Evolutionary conservation across 2,329 filamentous ascomycete genomes (phyloP).

Genomic region (Annulohypoxylon truncatum): DNA sequence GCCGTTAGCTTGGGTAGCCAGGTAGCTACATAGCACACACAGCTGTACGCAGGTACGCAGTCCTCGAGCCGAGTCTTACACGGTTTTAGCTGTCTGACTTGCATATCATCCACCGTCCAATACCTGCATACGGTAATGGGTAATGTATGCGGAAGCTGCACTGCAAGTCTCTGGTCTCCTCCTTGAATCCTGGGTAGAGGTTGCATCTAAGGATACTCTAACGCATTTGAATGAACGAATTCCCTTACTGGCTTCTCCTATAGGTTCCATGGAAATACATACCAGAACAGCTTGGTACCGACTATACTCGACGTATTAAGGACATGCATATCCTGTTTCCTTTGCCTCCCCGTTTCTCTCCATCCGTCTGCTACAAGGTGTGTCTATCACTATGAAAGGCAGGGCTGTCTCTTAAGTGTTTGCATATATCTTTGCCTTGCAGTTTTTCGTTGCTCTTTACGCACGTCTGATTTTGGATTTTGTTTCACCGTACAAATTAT

Average conservation of each 20-base stretch:
- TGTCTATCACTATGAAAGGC: conserved; percentile 40
- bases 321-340: conserved; percentile 43
- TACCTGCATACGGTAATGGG: conserved; percentile 5
- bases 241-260: conserved; percentile 33
- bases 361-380: conserved; percentile 30
- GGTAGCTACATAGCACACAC: background rate
- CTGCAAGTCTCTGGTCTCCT: conserved; percentile 13
- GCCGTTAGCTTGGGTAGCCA: background rate
- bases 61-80: conserved; percentile 13
- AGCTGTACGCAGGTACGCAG: conserved; percentile 6
- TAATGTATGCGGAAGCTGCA: conserved; percentile 27
- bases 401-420: conserved; percentile 40
- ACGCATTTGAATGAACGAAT: conserved; percentile 18
- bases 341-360: conserved; percentile 30
- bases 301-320: conserved; percentile 44
- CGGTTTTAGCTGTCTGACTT: background rate
- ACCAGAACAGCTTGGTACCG: conserved; percentile 21
- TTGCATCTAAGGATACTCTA: conserved; percentile 34
- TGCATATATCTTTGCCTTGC: conserved; percentile 44
- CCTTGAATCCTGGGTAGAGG: conserved; percentile 30
- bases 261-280: conserved; percentile 15
- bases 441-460: conserved; percentile 38
- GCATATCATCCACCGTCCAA: conserved; percentile 17
- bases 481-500: conserved; percentile 49
- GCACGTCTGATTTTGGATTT: conserved; percentile 34